Evolutionary conservation across 805 yeast genomes (phyloP), one percentile per base, ranked within the genome.

Genomic region (Brettanomyces custersianus): DNA sequence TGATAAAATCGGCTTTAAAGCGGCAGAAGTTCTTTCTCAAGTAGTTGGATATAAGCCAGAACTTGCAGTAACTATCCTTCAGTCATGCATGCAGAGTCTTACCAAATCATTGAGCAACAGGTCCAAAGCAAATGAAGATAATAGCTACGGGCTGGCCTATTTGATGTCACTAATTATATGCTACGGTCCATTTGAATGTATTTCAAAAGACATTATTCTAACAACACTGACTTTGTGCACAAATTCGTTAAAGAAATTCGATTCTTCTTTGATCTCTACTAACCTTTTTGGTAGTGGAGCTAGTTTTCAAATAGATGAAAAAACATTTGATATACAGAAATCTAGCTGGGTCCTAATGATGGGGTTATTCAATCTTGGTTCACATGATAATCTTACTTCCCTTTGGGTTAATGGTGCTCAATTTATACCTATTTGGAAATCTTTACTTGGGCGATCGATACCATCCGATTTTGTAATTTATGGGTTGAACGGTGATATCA

Each of bases 371-470:
- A 70, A 76, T 34, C 70, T 73, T 47, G 58, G 54, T 3, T 45
- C 57, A 3, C 42, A 41, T 6, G 39, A 52, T 0, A 81, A 80
- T 25, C 66, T 68, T 12, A 58, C 63, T 18, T 70, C 73, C 38
- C 60, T 82, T 25, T 60, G 66, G 34, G 62, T 74, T 38, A 79
- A 78, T 43, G 58, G 69, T 11, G 66, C 76, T 3, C 85, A 78
- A 44, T 62, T 82, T 34, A 54, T 81, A 31, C 53, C 65, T 8
- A 61, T 80, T 38, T 82, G 88, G 88, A 76, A 76, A 41, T 66
- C 70, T 29, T 60, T 78, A 6, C 47, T 77, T 26, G 68, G 74
- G 2, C 72, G 72, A 31, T 61, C 72, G 3, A 65, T 69, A 36
- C 65, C 68, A 11, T 60, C 68, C 12, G 53, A 57, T 22, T 52